phyloP scores from a whole-genome alignment of 169 alveolate genomes.

The Cytauxzoon felis region DNA sequence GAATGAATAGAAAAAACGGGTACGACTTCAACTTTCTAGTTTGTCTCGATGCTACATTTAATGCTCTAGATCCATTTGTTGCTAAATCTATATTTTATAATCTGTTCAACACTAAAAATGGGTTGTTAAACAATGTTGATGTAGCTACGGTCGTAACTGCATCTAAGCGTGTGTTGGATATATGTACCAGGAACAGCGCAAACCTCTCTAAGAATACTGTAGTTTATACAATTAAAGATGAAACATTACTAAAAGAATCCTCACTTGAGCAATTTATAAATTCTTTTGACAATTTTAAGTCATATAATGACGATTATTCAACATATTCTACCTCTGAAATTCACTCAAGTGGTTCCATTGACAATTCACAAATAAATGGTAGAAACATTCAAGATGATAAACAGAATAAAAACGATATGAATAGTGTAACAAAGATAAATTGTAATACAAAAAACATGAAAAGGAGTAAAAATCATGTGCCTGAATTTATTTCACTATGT shows the following conservation, averaged over 20 bases:
- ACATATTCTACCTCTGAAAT: background rate
- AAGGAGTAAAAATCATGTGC: background rate
- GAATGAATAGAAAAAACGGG: constrained; percentile 30
- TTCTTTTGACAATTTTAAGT: background rate
- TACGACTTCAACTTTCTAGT: constrained; percentile 48
- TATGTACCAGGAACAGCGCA: background rate
- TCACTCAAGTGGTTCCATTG: too few species aligned
- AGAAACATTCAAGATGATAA: too few species aligned
- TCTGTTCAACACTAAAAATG: constrained; percentile 40
- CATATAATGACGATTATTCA: background rate
- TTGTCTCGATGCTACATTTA: constrained; percentile 68
- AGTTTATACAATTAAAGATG: background rate
- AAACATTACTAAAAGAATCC: too few species aligned
- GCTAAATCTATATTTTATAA: constrained; percentile 63
- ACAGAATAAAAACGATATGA: too few species aligned
- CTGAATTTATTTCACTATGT: constrained; percentile 5
- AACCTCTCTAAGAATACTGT: background rate
- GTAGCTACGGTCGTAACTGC: constrained; percentile 24
- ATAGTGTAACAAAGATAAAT: too few species aligned
- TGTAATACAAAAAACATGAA: background rate
- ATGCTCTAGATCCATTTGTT: constrained; percentile 66
- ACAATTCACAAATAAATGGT: too few species aligned
- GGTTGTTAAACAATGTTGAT: constrained; percentile 38
- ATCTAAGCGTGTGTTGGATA: background rate
- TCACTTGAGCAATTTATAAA: too few species aligned